Percentiles rank a stretch among this genome's conserved stretches.
These are phyloP conservation scores for Backusella tarrabulga DNA, from an alignment of 192 early-diverging fungal genomes.

Conservation along the genomic window DNA sequence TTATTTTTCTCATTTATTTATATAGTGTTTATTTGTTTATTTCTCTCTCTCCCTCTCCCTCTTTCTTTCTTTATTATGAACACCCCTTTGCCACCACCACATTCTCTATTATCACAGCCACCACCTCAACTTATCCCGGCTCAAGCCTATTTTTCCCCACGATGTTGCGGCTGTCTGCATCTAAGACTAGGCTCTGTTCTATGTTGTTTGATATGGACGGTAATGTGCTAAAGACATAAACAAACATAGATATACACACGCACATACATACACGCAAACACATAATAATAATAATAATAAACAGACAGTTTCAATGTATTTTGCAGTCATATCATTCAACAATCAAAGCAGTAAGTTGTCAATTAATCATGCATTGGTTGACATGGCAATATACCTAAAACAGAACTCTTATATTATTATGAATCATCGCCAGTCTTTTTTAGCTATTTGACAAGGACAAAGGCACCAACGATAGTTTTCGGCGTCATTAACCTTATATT, in stretches of 20 bases:
- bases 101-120: neutral
- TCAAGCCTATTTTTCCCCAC: neutral
- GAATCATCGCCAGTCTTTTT: slow-evolving; percentile 25
- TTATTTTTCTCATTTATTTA: slow-evolving; percentile 9
- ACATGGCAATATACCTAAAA: neutral
- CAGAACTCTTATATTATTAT: neutral
- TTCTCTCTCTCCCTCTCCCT: neutral
- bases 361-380: neutral
- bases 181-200: slow-evolving; percentile 22
- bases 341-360: slow-evolving; percentile 22
- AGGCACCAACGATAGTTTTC: slow-evolving; percentile 21
- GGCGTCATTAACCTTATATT: slow-evolving; percentile 29
- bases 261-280: neutral
- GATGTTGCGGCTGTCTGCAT: slow-evolving; percentile 33
- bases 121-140: neutral
- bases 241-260: neutral
- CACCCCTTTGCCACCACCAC: neutral
- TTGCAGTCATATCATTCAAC: slow-evolving; percentile 35
- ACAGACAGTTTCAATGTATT: slow-evolving; percentile 31
- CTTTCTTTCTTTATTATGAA: slow-evolving; percentile 10
- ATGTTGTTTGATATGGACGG: slow-evolving; percentile 29
- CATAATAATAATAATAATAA: neutral
- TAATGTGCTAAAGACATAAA: slow-evolving; percentile 10
- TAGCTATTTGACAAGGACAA: slow-evolving; percentile 8
- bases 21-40: neutral